These are phyloP conservation scores for Syzygium aromaticum DNA, from an alignment of 345 rosid species.

Conservation along the genomic window DNA sequence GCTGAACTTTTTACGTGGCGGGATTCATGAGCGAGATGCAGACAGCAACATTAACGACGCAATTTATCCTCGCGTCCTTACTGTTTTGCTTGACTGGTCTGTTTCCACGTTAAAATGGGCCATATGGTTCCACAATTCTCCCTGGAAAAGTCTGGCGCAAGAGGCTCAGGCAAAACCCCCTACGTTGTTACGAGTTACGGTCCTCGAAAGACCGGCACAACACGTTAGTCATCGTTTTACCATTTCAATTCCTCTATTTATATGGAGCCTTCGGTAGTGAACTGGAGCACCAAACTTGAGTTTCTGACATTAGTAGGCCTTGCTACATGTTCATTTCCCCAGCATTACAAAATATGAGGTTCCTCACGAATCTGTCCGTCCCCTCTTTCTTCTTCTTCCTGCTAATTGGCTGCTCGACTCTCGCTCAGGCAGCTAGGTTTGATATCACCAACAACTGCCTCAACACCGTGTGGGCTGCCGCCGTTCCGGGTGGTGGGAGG, in stretches of 20 bases:
- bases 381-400: not conserved
- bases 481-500: constrained; percentile 13
- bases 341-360: not conserved
- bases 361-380: not conserved
- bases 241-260: not conserved
- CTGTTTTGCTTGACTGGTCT: not conserved
- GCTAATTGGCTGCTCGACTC: not conserved
- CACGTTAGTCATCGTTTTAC: not conserved
- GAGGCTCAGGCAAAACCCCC: not conserved
- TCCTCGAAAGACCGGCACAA: not conserved
- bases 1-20: not conserved
- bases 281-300: not conserved
- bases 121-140: not conserved
- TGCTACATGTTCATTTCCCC: not conserved
- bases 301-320: too few species aligned
- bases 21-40: too few species aligned
- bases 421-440: constrained; percentile 7
- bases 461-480: constrained; percentile 16
- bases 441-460: constrained; percentile 15
- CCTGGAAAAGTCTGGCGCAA: not conserved
- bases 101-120: not conserved
- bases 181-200: not conserved
- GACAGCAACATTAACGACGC: not conserved
- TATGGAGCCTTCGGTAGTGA: not conserved
- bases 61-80: not conserved